Evolutionary conservation across 805 yeast species (phyloP).

Genomic region (Lipomyces mesembrius): DNA sequence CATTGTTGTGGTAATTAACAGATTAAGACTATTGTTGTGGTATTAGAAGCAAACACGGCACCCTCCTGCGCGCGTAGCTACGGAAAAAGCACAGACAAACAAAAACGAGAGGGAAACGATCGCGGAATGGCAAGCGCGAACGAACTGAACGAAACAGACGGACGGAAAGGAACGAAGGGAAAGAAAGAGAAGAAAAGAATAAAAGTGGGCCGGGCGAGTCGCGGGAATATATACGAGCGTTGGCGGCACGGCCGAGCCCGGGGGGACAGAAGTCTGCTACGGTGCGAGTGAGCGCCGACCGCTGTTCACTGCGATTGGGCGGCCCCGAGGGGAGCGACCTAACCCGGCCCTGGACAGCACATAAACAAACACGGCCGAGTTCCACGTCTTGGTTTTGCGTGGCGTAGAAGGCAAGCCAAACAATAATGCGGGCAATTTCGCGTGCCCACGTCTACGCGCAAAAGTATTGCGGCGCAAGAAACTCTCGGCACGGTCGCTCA

Average conservation of each 20-base stretch:
- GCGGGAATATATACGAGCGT: conserved; percentile 25
- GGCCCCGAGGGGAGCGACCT: neutral
- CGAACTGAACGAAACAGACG: conserved; percentile 35
- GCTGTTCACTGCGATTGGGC: conserved; percentile 5
- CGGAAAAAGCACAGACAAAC: conserved; percentile 3
- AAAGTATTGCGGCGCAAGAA: neutral
- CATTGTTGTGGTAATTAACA: conserved; percentile 18
- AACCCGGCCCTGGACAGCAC: neutral
- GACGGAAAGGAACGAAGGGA: conserved; percentile 14
- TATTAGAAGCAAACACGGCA: conserved; percentile 1
- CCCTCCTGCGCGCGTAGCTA: conserved; percentile 1
- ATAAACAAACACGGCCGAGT: conserved; percentile 5
- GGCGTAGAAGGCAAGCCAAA: neutral
- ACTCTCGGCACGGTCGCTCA: neutral
- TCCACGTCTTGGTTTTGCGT: neutral
- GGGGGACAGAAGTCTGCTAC: neutral
- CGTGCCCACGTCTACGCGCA: neutral
- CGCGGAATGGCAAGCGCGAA: conserved; percentile 7
- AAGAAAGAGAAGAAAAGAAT: conserved; percentile 10
- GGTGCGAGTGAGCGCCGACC: neutral
- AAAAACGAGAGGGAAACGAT: neutral
- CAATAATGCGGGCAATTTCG: neutral
- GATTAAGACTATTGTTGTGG: neutral
- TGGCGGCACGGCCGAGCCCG: conserved; percentile 26
- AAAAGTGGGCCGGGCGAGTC: conserved; percentile 14